phyloP scores from a whole-genome alignment of 176 grass and related monocot species.

The Ensete glaucum region DNA sequence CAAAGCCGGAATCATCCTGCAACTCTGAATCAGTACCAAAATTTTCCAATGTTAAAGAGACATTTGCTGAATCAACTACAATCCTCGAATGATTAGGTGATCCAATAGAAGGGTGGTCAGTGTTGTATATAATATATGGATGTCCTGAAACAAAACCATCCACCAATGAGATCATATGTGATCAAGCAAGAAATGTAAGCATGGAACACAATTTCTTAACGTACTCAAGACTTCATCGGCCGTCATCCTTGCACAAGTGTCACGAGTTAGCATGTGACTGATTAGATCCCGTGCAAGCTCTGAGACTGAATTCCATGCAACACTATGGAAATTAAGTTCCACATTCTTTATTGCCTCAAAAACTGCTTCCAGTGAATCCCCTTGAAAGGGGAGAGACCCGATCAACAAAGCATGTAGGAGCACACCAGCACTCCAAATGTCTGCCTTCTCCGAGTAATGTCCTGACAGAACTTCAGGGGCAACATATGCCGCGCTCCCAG shows the following conservation, averaged over 20 bases:
- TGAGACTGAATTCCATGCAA: conserved; percentile 59
- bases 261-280: conserved; percentile 60
- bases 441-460: conserved; percentile 76
- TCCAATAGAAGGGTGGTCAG: conserved; percentile 40
- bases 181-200: neutral
- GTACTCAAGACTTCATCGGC: conserved; percentile 70
- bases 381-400: conserved; percentile 83
- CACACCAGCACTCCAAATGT: conserved; percentile 87
- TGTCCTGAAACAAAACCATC: conserved; percentile 41
- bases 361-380: conserved; percentile 50
- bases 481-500: conserved; percentile 93
- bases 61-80: conserved; percentile 31
- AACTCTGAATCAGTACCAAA: conserved; percentile 34
- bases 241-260: conserved; percentile 55
- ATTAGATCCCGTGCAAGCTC: conserved; percentile 63
- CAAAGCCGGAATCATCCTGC: conserved; percentile 54
- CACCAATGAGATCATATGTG: neutral
- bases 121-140: conserved; percentile 69
- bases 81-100: conserved; percentile 30
- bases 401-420: conserved; percentile 71
- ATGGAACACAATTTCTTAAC: conserved; percentile 3
- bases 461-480: conserved; percentile 86
- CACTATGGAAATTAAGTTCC: conserved; percentile 62
- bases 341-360: conserved; percentile 79
- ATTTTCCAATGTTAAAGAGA: conserved; percentile 29